Percentiles rank a stretch among this genome's conserved stretches.
phyloP scores from a whole-genome alignment of 23 red algal species.

The Gracilaria domingensis region DNA sequence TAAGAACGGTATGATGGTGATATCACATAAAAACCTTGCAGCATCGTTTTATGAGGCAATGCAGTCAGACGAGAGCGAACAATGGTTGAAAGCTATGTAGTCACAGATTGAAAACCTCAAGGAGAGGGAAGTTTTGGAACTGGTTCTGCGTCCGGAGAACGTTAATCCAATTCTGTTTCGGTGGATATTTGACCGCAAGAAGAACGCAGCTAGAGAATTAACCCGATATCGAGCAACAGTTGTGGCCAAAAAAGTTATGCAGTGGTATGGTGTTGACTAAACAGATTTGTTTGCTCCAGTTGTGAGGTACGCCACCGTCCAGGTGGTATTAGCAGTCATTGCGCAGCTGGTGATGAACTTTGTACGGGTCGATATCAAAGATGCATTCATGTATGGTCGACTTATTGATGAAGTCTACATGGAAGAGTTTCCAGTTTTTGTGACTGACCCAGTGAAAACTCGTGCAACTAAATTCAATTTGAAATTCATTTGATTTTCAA shows the following conservation, averaged over 20 bases:
- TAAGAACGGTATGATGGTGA: background rate
- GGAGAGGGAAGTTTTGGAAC: background rate
- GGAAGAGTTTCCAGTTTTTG: slow-evolving; percentile 4
- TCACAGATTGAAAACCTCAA: background rate
- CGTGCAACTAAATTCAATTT: too few species aligned
- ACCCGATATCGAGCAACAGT: slow-evolving; percentile 43
- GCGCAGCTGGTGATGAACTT: background rate
- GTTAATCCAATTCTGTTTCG: background rate
- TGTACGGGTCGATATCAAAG: slow-evolving; percentile 25
- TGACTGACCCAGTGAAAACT: too few species aligned
- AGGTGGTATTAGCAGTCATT: background rate
- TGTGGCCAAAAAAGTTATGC: slow-evolving; percentile 59
- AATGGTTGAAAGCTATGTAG: background rate
- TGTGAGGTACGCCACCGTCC: slow-evolving; percentile 19
- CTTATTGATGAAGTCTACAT: slow-evolving; percentile 35
- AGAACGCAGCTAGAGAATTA: background rate
- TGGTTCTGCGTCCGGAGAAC: background rate
- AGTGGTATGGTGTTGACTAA: slow-evolving; percentile 44
- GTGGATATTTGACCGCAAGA: slow-evolving; percentile 38
- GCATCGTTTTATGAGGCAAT: background rate
- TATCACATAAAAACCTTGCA: background rate
- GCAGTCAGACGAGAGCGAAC: background rate
- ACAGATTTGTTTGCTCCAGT: slow-evolving; percentile 53
- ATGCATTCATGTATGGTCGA: slow-evolving; percentile 26
- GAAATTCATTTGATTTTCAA: too few species aligned